Evolutionary conservation across 2,329 filamentous ascomycete species (phyloP).

Genomic region (Teratosphaeria epicoccoides): DNA sequence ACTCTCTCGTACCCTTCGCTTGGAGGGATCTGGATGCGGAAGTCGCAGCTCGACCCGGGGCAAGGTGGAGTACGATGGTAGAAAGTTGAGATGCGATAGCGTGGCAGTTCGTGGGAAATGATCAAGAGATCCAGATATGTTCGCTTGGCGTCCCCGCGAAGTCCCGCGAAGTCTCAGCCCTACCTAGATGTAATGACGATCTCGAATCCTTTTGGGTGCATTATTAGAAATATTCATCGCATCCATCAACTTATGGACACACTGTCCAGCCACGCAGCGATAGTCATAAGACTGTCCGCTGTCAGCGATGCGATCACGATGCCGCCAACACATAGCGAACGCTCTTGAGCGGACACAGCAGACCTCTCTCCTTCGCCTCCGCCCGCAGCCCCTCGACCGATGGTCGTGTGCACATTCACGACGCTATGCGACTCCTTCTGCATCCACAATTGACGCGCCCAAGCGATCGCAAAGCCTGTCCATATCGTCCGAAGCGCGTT

Average conservation of each 20-base stretch:
- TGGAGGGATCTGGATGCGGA: too few relatives aligned
- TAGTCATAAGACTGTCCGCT: not conserved
- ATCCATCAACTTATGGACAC: not conserved
- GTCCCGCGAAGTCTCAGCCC: not conserved
- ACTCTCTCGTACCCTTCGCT: too few relatives aligned
- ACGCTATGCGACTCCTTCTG: constrained; percentile 13
- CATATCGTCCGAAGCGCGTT: constrained; percentile 49
- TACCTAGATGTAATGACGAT: not conserved
- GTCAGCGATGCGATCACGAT: constrained; percentile 24
- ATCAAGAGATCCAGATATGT: too few relatives aligned
- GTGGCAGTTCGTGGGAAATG: too few relatives aligned
- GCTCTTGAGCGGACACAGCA: constrained; percentile 27
- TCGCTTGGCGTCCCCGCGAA: not conserved
- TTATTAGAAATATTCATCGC: not conserved
- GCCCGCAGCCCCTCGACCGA: constrained; percentile 18
- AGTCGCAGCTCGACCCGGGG: too few relatives aligned
- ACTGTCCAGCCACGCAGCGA: not conserved
- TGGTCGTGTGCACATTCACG: constrained; percentile 17
- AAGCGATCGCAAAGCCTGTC: constrained; percentile 22
- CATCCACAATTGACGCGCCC: constrained; percentile 3
- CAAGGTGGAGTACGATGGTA: too few relatives aligned
- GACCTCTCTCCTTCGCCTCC: constrained; percentile 25
- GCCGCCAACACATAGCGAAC: constrained; percentile 19
- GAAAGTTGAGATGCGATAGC: too few relatives aligned
- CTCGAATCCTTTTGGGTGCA: not conserved